phyloP scores from a whole-genome alignment of 371 early-diverging fungal species.

The Mucor piriformis region DNA sequence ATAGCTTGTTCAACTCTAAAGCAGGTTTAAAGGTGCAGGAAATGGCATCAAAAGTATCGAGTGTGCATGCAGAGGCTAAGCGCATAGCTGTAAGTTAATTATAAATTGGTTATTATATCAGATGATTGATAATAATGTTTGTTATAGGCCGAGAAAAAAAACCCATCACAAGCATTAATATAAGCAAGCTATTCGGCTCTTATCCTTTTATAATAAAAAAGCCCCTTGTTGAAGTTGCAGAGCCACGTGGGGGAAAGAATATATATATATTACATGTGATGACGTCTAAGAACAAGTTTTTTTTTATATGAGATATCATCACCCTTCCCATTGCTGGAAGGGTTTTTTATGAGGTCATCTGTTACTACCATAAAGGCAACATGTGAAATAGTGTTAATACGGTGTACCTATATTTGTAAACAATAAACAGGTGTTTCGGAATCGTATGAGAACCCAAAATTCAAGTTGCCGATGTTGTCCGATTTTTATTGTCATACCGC shows the following conservation, averaged over 20 bases:
- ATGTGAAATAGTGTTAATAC: neutral
- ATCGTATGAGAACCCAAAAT: slow-evolving; percentile 7
- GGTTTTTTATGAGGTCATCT: neutral
- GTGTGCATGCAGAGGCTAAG: slow-evolving; percentile 56
- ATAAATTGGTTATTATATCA: neutral
- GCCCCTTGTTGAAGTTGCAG: neutral
- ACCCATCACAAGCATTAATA: neutral
- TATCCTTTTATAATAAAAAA: slow-evolving; percentile 1
- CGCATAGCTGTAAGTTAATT: slow-evolving; percentile 41
- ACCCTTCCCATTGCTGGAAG: no score
- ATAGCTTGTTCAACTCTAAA: slow-evolving; percentile 43
- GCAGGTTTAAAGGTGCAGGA: slow-evolving; percentile 52
- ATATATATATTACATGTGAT: neutral
- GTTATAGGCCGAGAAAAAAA: slow-evolving; percentile 3
- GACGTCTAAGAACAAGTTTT: neutral
- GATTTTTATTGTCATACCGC: slow-evolving; percentile 8
- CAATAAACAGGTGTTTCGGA: slow-evolving; percentile 13
- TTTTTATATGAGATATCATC: neutral
- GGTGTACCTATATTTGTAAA: no score
- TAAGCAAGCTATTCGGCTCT: neutral
- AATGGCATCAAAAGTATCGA: slow-evolving; percentile 46
- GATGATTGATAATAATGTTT: neutral
- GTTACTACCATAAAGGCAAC: no score
- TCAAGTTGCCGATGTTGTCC: slow-evolving; percentile 11
- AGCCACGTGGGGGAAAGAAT: neutral